Evolutionary conservation across 1,284 basidiomycete genomes (phyloP).

Genomic region (Puccinia coronata): DNA sequence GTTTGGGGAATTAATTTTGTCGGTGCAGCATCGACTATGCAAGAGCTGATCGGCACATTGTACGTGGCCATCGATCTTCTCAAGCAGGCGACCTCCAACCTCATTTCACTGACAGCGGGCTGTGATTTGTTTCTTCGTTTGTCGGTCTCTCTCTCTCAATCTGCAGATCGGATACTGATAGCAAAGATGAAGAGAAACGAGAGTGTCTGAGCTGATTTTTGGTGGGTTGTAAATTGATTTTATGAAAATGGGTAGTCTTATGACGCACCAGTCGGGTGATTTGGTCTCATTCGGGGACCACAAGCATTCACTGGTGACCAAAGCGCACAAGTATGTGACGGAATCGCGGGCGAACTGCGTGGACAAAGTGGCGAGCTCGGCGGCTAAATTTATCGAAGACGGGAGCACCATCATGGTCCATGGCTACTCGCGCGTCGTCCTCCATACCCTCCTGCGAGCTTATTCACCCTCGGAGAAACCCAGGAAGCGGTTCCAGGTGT

Average conservation of each 20-base stretch:
- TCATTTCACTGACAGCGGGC: constrained; percentile 83
- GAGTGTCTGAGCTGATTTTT: background rate
- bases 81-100: constrained; percentile 69
- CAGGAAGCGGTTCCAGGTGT: constrained; percentile 90
- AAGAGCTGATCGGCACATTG: constrained; percentile 80
- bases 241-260: constrained; percentile 58
- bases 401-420: constrained; percentile 81
- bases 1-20: too few relatives aligned
- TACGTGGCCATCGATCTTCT: constrained; percentile 72
- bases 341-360: constrained; percentile 67
- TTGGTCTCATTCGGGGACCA: constrained; percentile 72
- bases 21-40: constrained; percentile 75
- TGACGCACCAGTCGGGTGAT: constrained; percentile 53
- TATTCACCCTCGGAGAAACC: constrained; percentile 68
- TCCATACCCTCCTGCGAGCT: constrained; percentile 78
- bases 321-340: constrained; percentile 73
- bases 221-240: constrained; percentile 9
- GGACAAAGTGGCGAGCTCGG: constrained; percentile 18
- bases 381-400: constrained; percentile 41
- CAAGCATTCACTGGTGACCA: constrained; percentile 75
- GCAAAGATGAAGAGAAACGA: background rate
- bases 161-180: background rate
- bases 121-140: constrained; percentile 86
- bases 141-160: constrained; percentile 79
- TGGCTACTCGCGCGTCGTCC: constrained; percentile 92